Evolutionary conservation across 78 protist genomes (phyloP), one percentile per base, ranked within the genome.

Genomic region (Dictyostelium brefeldianum): DNA sequence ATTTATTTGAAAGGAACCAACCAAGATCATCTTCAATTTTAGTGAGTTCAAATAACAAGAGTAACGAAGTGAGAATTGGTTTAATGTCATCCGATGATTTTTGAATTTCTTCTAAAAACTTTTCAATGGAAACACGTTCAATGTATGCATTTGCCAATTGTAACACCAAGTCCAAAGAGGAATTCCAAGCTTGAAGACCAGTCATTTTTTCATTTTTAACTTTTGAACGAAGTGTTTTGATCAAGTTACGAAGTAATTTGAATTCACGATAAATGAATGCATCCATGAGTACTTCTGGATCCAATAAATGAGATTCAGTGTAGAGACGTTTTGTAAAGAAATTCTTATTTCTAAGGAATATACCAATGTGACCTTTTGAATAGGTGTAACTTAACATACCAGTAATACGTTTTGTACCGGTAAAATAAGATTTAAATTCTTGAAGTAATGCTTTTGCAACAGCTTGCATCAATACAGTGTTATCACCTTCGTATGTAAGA

Each of bases 401-500:
- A 20, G 93, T 87, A 22, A 87, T 77, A 57, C 81, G 62, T 57
- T 87, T 87, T 8, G 80, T 29, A 6, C 93, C 93, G 5, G 93
- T 87, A 56, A 87, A 87, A 36, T 87, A 87, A 9, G 93, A 80
- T 43, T 71, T 74, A 77, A 89, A 95, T 20, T 91, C 94, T 10
- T 56, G 47, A 6, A 95, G 73, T 0, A 95, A 50, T 29, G 83
- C 89, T 54, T 91, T 81, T 59, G 94, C 80, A 15, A 89, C 89
- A 11, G 94, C 87, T 80, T 87, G 91, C 83, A 95, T 69, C 43
- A 95, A 18, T 6, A 95, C 95, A 0, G 91, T 83, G 81, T 95
- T 95, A 77, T 89, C 94, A 53, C 97, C 97, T 36, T 95, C 97
- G 8, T 79, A 79, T 47, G 97, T 95, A n/a, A 91, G 69, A 67